These are phyloP conservation scores for Lentinula edodes DNA, from an alignment of 768 basidiomycete species.

Conservation along the genomic window DNA sequence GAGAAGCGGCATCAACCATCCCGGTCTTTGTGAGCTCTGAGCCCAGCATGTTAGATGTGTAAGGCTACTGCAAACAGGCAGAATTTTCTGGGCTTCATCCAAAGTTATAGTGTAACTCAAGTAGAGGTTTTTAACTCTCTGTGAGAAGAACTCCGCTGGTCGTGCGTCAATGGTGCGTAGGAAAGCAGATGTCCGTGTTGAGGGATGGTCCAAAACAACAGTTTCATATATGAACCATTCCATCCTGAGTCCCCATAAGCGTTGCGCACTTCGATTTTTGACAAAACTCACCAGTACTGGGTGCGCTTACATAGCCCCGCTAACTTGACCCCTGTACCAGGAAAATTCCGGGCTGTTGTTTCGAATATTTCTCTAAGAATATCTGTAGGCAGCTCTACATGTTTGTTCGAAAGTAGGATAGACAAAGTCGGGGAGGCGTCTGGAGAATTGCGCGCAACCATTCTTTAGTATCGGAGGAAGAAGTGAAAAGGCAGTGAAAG, in stretches of 20 bases:
- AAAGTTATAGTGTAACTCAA: slow-evolving; percentile 17
- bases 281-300: slow-evolving; percentile 13
- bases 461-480: not conserved
- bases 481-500: not conserved
- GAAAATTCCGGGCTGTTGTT: slow-evolving; percentile 20
- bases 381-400: slow-evolving; percentile 23
- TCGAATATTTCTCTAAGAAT: slow-evolving; percentile 29
- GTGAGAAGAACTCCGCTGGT: slow-evolving; percentile 22
- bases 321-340: slow-evolving; percentile 19
- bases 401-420: not conserved
- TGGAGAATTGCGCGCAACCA: not conserved
- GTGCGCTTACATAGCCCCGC: slow-evolving; percentile 18
- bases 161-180: slow-evolving; percentile 22
- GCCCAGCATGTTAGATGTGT: slow-evolving; percentile 23
- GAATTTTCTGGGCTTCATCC: slow-evolving; percentile 14
- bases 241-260: slow-evolving; percentile 15
- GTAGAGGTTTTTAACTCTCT: slow-evolving; percentile 21
- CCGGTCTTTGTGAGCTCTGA: slow-evolving; percentile 4
- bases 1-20: slow-evolving; percentile 5
- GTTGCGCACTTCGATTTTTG: not conserved
- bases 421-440: not conserved
- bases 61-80: slow-evolving; percentile 20
- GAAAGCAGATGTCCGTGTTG: slow-evolving; percentile 16
- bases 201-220: slow-evolving; percentile 20
- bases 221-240: slow-evolving; percentile 27